phyloP scores from a whole-genome alignment of 2,329 filamentous ascomycete genomes.

The Fusarium xyrophilum region DNA sequence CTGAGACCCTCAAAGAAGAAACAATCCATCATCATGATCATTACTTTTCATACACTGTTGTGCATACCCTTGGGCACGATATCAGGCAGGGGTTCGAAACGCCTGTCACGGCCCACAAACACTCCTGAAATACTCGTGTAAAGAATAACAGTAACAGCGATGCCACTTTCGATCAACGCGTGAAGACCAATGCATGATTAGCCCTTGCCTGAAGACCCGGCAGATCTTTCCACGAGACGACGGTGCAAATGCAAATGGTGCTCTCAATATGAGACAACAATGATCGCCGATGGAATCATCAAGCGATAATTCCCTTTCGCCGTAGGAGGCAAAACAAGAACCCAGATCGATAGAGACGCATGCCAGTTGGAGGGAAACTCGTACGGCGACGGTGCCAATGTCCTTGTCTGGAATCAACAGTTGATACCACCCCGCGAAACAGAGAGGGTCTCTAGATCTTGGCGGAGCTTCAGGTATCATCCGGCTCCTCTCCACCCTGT shows the following conservation, averaged over 20 bases:
- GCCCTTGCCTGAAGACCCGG: background rate
- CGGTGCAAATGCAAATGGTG: background rate
- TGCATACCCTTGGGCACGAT: background rate
- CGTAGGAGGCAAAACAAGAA: background rate
- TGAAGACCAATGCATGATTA: background rate
- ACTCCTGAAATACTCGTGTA: constrained; percentile 27
- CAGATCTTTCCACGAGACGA: background rate
- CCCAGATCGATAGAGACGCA: background rate
- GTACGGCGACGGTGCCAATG: background rate
- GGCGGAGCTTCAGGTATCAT: background rate
- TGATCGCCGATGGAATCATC: background rate
- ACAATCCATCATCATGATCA: constrained; percentile 7
- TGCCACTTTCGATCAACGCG: constrained; percentile 15
- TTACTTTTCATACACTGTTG: background rate
- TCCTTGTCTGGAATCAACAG: background rate
- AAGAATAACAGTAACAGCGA: background rate
- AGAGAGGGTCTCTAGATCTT: background rate
- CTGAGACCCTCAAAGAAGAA: background rate
- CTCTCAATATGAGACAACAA: background rate
- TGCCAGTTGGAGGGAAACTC: background rate
- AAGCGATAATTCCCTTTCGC: background rate
- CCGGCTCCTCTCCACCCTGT: background rate
- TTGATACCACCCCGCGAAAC: constrained; percentile 5
- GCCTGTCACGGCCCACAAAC: constrained; percentile 14
- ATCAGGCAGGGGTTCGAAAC: constrained; percentile 23